Conservation (phyloP, 495 filamentous ascomycete genomes). For the Annulohypoxylon bovei region DNA sequence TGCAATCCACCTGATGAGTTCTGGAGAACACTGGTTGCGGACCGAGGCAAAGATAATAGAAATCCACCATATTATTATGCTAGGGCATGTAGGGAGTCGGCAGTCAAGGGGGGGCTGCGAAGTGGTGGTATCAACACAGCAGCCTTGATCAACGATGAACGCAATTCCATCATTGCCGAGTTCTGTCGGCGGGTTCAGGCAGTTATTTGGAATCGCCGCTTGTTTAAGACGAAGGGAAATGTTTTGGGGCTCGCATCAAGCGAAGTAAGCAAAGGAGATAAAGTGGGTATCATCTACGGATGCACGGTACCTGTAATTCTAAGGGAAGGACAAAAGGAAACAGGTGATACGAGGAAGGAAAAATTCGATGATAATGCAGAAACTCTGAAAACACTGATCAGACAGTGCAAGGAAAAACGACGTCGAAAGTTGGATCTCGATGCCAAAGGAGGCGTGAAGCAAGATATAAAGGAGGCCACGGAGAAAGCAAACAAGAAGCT, state of each 20-base stretch:
- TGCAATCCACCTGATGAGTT: conserved; percentile 49
- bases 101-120: conserved; percentile 31
- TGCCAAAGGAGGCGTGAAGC: not conserved
- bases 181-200: conserved; percentile 53
- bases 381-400: not conserved
- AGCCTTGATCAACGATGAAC: conserved; percentile 49
- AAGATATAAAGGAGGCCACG: not conserved
- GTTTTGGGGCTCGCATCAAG: conserved; percentile 40
- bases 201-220: conserved; percentile 51
- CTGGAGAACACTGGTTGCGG: conserved; percentile 57
- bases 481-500: not conserved
- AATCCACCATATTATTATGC: conserved; percentile 52
- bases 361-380: conserved; percentile 9
- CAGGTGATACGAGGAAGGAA: not conserved
- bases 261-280: conserved; percentile 39
- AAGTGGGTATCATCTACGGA: conserved; percentile 54
- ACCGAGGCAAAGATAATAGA: conserved; percentile 48
- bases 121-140: conserved; percentile 50
- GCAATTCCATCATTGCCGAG: conserved; percentile 48
- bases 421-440: not conserved
- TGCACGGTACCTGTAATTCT: conserved; percentile 58
- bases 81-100: conserved; percentile 42
- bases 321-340: conserved; percentile 17
- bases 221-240: conserved; percentile 45
- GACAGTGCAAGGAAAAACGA: not conserved